Evolutionary conservation across 768 basidiomycete genomes (phyloP), one percentile per base, ranked within the genome.

Genomic region (Brasilioporus rufonigricans): DNA sequence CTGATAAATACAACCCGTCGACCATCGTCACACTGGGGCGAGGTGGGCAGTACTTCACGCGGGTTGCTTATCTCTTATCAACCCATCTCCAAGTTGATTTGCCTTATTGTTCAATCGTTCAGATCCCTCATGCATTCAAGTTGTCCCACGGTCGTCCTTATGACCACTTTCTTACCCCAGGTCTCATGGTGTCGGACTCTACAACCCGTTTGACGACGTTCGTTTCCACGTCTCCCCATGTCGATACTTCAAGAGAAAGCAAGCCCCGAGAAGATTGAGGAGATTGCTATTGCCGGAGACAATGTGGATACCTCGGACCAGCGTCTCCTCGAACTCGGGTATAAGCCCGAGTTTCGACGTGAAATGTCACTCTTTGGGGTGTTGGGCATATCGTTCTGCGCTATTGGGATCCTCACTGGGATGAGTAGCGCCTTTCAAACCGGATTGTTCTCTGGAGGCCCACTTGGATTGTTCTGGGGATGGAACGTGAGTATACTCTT

Each of bases 371-470:
- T 81, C 32, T 82, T 79, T 49, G 81, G 82, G 23, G 82, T 84
- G 32, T 70, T 83, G 43, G 81, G 82, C 18, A 78, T 83, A 63
- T 82, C 80, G 1, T 84, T 84, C 63, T 82, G 81, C 45, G 77
- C 82, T 9, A 82, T 84, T 26, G 80, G 82, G 6, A 82, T 84
- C 58, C 71, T 84, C 12, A 83, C 81, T 7, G 81, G 82, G 27
- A 83, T 82, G 80, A 80, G 79, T 50, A 80, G 79, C 49, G 81
- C 82, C 0, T 82, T 83, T 55, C 82, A 83, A 61, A 82, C 81
- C 0, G 81, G 82, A 0, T 65, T 82, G 13, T 81, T 82, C 64
- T 82, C 80, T 40, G 81, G 82, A 1, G 82, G 81, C 6, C 81
- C 82, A 4, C 62, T 83, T 27, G 80, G 82, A 2, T 65, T 83